These are phyloP conservation scores for Gyromitra esculenta DNA, from an alignment of 2,329 filamentous ascomycete species.

Conservation along the genomic window DNA sequence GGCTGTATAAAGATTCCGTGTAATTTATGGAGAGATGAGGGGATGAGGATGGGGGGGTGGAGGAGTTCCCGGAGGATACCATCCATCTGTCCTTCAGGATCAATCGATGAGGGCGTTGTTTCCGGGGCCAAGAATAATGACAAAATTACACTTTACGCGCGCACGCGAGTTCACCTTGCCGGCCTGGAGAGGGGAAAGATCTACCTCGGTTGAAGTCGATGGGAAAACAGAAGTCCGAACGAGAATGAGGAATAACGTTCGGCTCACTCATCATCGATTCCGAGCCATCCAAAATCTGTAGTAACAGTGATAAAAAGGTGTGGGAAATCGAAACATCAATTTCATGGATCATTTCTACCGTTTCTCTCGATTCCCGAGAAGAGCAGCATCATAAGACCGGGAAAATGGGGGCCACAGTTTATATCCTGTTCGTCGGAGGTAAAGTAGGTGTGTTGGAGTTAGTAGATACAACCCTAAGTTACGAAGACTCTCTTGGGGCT, in stretches of 20 bases:
- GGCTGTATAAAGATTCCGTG: conserved; percentile 37
- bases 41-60: conserved; percentile 16
- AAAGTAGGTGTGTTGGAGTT: conserved; percentile 23
- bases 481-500: conserved; percentile 16
- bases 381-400: conserved; percentile 38
- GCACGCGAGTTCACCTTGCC: conserved; percentile 27
- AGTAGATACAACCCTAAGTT: conserved; percentile 22
- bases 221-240: conserved; percentile 21
- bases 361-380: conserved; percentile 38
- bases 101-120: conserved; percentile 40
- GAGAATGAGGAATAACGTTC: conserved; percentile 22
- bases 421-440: conserved; percentile 29
- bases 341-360: conserved; percentile 33
- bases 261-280: conserved; percentile 32
- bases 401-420: conserved; percentile 32
- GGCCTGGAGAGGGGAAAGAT: conserved; percentile 18
- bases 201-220: conserved; percentile 32
- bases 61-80: conserved; percentile 21
- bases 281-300: conserved; percentile 4
- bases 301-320: conserved; percentile 11
- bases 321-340: conserved; percentile 36
- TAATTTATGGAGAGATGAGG: conserved; percentile 43
- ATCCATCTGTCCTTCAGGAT: conserved; percentile 32
- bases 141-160: conserved; percentile 41
- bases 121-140: conserved; percentile 43